Percentiles rank a stretch among this genome's conserved stretches.
Evolutionary conservation across 805 yeast genomes (phyloP).

Genomic region (Ogataea haglerorum): DNA sequence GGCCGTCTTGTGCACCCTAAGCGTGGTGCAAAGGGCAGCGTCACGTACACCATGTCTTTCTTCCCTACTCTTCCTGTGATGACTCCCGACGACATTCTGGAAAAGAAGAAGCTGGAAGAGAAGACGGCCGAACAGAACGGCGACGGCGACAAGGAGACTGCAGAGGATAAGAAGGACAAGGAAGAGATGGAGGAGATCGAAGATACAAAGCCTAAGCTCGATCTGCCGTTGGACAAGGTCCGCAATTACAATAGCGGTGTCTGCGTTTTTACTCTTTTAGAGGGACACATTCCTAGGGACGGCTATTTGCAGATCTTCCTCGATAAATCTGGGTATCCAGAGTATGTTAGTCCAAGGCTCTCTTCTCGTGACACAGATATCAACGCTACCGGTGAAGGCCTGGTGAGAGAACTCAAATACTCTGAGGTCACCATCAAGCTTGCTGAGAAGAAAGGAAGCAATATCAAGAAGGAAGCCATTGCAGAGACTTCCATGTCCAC

Average conservation of each 20-base stretch:
- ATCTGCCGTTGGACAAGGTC: constrained; percentile 57
- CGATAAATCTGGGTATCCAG: constrained; percentile 69
- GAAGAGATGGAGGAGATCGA: constrained; percentile 35
- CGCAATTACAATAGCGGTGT: constrained; percentile 68
- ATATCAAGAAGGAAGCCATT: constrained; percentile 53
- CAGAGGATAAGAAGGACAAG: constrained; percentile 26
- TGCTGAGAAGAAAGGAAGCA: constrained; percentile 50
- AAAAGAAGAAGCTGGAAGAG: constrained; percentile 18
- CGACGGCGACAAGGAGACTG: background rate
- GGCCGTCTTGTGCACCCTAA: constrained; percentile 62
- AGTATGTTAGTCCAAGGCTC: constrained; percentile 54
- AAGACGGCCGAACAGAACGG: constrained; percentile 23
- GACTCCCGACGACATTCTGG: constrained; percentile 68
- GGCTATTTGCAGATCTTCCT: constrained; percentile 71
- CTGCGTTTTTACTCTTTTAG: constrained; percentile 60
- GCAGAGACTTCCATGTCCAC: constrained; percentile 69
- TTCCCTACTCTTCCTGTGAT: constrained; percentile 81
- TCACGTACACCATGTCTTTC: constrained; percentile 73
- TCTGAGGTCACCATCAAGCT: constrained; percentile 64
- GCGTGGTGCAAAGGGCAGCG: constrained; percentile 80
- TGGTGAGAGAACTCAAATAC: constrained; percentile 70
- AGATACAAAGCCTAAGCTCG: constrained; percentile 41
- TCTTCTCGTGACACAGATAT: constrained; percentile 38
- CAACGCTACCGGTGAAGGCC: constrained; percentile 62
- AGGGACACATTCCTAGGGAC: constrained; percentile 54